phyloP scores from a whole-genome alignment of 306 rosid species.

The Benincasa hispida region DNA sequence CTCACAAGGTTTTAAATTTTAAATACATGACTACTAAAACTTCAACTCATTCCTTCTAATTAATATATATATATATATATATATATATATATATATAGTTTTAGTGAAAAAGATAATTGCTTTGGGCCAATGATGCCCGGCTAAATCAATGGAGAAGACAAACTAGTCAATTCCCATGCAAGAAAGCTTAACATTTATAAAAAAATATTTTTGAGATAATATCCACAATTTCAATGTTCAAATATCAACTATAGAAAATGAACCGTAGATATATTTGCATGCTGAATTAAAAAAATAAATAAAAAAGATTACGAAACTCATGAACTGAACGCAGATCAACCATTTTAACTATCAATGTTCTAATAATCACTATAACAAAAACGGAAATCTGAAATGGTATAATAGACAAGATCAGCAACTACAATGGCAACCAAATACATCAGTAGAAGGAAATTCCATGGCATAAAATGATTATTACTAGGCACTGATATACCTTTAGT shows the following conservation, averaged over 20 bases:
- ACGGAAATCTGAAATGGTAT: not conserved
- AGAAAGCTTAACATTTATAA: not conserved
- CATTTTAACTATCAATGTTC: not conserved
- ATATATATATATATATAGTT: too few relatives aligned
- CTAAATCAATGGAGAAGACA: not conserved
- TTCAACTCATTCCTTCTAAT: too few relatives aligned
- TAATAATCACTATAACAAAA: not conserved
- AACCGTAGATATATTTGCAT: not conserved
- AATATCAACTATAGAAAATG: not conserved
- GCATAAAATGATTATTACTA: not conserved
- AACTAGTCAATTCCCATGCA: not conserved
- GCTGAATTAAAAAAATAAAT: not conserved
- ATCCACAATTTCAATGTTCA: not conserved
- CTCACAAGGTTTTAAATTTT: too few relatives aligned
- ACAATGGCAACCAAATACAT: slow-evolving; percentile 1
- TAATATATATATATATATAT: too few relatives aligned
- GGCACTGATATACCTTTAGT: not conserved
- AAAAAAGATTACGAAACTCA: not conserved
- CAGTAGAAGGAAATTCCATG: not conserved
- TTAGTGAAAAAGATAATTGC: not conserved
- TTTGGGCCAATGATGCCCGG: not conserved
- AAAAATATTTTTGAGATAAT: not conserved
- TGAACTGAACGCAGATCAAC: not conserved
- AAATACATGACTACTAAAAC: too few relatives aligned
- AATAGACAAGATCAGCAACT: not conserved